Base-by-base conservation (phyloP, 208 protist genomes). In the Crithidia acanthocephali region DNA sequence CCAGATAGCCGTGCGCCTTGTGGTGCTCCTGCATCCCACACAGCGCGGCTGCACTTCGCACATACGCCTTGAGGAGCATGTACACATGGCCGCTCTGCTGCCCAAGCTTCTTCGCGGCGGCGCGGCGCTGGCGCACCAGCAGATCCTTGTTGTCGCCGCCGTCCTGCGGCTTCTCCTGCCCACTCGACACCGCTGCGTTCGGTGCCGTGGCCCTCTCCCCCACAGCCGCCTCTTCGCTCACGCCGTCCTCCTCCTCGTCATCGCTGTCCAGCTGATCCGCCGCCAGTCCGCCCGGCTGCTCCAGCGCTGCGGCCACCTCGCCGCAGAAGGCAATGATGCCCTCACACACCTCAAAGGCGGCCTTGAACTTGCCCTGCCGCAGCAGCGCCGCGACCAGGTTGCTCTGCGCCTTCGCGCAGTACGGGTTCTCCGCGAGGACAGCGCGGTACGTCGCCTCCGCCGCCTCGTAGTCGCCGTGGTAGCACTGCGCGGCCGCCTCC, bases 31-130 rank as follows among this genome's bases (percentile, higher is more conserved):
- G 85, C 50, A 96, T 59, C 11, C 90, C 94, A 57, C 90, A 95
- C 51, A 94, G 79, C 11, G 92, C 90, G 13, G 89, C 88, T 15
- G 90, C 90, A 2, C 76, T 90, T 7, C 94, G 76, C 47, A 98
- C 90, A 74, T 96, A 98, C 2, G 94, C 92, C 79, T 98, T 98
- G 20, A 98, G 81, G 6, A 98, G 83, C 47, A 93, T 74, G 68
- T 98, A 98, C 44, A 98, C 92, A 67, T 96, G 91, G 11, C 79
- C 79, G 73, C 88, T 98, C 51, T 76, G 52, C 76, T 95, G 83
- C 15, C 83, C 73, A 4, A 96, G 75, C 63, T 81, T 83, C 63
- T 81, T 75, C 20, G 90, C 78, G 6, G 92, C 88, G 1, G 79
- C 84, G 15, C 86, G 80, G 18, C 87, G 84, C 76, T 89, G 71